Base-by-base conservation (phyloP, 495 filamentous ascomycete genomes). In the Podospora pseudoanserina region DNA sequence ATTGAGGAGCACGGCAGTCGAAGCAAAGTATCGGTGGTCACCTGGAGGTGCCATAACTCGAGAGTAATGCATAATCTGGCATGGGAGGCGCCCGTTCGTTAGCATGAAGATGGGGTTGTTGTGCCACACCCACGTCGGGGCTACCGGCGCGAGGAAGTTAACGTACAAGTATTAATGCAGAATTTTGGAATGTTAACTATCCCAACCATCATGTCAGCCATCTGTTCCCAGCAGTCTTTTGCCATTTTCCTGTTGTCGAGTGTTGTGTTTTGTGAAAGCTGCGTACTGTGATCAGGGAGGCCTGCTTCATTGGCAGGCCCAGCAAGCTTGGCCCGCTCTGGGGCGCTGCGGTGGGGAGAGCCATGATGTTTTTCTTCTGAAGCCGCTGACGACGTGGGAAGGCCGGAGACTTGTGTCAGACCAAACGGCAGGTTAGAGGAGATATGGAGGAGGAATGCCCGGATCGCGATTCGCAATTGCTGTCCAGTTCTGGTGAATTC, bases 1-100 rank as follows among this genome's bases (percentile, higher is more conserved):
- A 75, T 93, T 96, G 56, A 97, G 81, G 74, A 99, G 91, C 20
- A 99, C 94, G 16, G 95, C 94, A 28, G 95, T 97, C 18, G 94
- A 97, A 30, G 94, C 88, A 69, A 94, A 89, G 79, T 97, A 99
- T 75, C 94, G 89, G 70, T 92, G 92, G 63, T 91, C 90, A 71
- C 88, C 87, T 39, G 87, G 86, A 20, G 88, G 84, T 5, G 92
- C 90, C 95, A 99, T 99, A 57, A 93, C 86, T 70, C 93, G 86
- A 15, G 94, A 97, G 76, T 97, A 97, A 81, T 97, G 94, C 82
- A 94, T 88, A 54, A 97, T 84, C 91, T 92, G 75, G 18, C 15
- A 32, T 18, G 57, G 16, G 26, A n/a, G 19, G 34, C 32, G 60
- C 19, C 19, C 44, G 5, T 65, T 18, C n/a, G 44, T 23, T 13